Conservation (phyloP, 139 green algal species). For the Bryopsis sp. region DNA sequence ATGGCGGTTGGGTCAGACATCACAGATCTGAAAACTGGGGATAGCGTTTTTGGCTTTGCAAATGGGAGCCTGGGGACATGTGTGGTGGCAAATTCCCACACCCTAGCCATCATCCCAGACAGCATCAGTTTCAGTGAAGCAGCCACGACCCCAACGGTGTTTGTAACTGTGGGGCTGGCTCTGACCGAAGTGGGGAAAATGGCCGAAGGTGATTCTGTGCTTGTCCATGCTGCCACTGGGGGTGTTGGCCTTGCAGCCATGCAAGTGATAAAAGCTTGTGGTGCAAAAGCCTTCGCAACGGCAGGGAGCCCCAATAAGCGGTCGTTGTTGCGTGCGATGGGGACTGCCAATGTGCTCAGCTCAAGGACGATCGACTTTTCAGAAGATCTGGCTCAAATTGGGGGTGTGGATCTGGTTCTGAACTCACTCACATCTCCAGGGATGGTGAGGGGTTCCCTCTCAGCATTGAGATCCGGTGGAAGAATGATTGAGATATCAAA, state of each 20-base stretch:
- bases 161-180: constrained; percentile 52
- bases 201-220: constrained; percentile 25
- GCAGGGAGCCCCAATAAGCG: constrained; percentile 51
- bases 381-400: constrained; percentile 16
- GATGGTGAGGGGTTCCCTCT: constrained; percentile 71
- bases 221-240: constrained; percentile 69
- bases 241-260: constrained; percentile 64
- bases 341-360: constrained; percentile 22
- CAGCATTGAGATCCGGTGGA: constrained; percentile 40
- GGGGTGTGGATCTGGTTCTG: constrained; percentile 49
- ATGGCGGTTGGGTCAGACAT: constrained; percentile 25
- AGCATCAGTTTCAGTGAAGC: constrained; percentile 46
- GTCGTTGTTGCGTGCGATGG: constrained; percentile 36
- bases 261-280: constrained; percentile 36
- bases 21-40: constrained; percentile 28
- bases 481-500: constrained; percentile 80
- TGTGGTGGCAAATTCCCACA: constrained; percentile 27
- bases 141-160: constrained; percentile 57
- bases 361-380: constrained; percentile 26
- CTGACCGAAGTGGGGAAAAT: constrained; percentile 31
- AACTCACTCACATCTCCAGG: constrained; percentile 83
- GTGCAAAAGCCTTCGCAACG: constrained; percentile 37
- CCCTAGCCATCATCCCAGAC: constrained; percentile 48
- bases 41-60: constrained; percentile 70
- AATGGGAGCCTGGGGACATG: constrained; percentile 52